Conservation (phyloP, 2,329 filamentous ascomycete genomes). For the Plenodomus lindquistii region DNA sequence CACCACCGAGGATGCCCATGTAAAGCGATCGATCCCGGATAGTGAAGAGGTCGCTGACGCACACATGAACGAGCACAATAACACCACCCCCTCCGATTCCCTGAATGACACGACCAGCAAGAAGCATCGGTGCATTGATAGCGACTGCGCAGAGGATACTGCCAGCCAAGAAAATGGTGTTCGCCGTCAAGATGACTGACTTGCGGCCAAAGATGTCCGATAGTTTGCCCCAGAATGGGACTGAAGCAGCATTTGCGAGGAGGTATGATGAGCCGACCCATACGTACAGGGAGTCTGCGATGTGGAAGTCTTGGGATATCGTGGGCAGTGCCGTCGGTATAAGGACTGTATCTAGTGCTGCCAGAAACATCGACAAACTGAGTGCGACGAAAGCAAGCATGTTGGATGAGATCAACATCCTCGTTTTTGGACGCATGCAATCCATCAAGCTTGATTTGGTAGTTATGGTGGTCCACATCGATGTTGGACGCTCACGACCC, state of each 20-base stretch:
- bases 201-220: constrained; percentile 47
- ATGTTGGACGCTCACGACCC: not conserved
- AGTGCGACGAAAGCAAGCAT: constrained; percentile 36
- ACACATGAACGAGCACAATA: constrained; percentile 57
- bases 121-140: constrained; percentile 55
- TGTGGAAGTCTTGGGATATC: constrained; percentile 64
- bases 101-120: constrained; percentile 58
- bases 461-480: not conserved
- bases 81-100: constrained; percentile 59
- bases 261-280: constrained; percentile 67
- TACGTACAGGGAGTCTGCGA: constrained; percentile 69
- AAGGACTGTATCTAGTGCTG: constrained; percentile 58
- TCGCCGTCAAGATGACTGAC: constrained; percentile 38
- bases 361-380: constrained; percentile 46
- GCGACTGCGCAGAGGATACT: constrained; percentile 57
- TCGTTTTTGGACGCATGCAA: not conserved
- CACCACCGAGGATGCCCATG: constrained; percentile 55
- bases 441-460: not conserved
- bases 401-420: not conserved
- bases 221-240: constrained; percentile 49
- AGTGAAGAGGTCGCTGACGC: constrained; percentile 59
- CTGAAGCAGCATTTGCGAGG: constrained; percentile 43
- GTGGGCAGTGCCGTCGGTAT: constrained; percentile 69
- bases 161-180: constrained; percentile 52
- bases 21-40: constrained; percentile 52